Conservation (phyloP, 768 basidiomycete species). For the Omphalotus guepiniiformis region DNA sequence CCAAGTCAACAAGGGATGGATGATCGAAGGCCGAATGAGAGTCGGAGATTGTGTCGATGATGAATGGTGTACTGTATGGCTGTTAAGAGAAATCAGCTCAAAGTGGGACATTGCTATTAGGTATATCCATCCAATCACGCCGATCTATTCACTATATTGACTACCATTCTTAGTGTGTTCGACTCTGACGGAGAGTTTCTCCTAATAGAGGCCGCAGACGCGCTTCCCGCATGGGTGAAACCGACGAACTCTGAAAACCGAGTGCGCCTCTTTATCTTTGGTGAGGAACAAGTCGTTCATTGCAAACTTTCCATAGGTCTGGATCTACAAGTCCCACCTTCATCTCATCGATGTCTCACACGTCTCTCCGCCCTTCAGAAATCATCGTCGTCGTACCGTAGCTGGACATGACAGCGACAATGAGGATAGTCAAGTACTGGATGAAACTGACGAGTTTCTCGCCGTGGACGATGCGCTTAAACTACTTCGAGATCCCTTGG, state of each 20-base stretch:
- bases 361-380: constrained; percentile 61
- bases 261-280: constrained; percentile 50
- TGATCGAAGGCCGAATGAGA: constrained; percentile 79
- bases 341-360: constrained; percentile 85
- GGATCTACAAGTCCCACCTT: constrained; percentile 79
- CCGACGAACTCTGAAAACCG: constrained; percentile 91
- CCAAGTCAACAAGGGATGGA: constrained; percentile 37
- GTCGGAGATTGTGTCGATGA: constrained; percentile 98
- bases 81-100: constrained; percentile 70
- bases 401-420: constrained; percentile 41
- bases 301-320: constrained; percentile 58
- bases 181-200: constrained; percentile 97
- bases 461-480: constrained; percentile 57
- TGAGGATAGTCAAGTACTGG: constrained; percentile 35
- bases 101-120: constrained; percentile 80
- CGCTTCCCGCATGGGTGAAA: constrained; percentile 84
- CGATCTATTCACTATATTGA: constrained; percentile 3
- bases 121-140: too few relatives aligned
- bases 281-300: constrained; percentile 30
- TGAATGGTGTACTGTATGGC: constrained; percentile 94
- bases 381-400: constrained; percentile 41
- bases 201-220: constrained; percentile 93
- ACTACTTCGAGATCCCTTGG: constrained; percentile 49
- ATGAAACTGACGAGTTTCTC: constrained; percentile 49
- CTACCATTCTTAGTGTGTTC: constrained; percentile 44